phyloP scores from a whole-genome alignment of 495 filamentous ascomycete genomes.

The Lasiosphaeria miniovina region DNA sequence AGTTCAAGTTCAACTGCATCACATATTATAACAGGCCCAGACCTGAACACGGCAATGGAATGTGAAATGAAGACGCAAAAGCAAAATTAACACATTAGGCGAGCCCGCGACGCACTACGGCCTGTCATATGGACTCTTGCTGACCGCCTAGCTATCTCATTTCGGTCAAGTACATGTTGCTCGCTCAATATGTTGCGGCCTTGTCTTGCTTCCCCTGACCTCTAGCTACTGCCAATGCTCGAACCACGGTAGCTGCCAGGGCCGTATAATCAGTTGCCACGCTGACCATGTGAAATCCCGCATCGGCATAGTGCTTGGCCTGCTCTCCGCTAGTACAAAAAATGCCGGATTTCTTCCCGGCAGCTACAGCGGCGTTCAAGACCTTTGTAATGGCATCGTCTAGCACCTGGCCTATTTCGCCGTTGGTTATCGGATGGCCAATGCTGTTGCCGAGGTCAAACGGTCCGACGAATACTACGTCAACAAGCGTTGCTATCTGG shows the following conservation, averaged over 20 bases:
- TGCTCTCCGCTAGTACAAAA: conserved; percentile 69
- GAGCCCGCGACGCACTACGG: background rate
- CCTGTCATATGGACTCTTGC: background rate
- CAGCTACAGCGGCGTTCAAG: conserved; percentile 56
- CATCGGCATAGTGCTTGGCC: conserved; percentile 58
- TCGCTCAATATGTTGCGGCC: conserved; percentile 31
- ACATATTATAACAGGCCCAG: background rate
- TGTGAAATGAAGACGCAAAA: background rate
- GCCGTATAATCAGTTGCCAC: conserved; percentile 59
- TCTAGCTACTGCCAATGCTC: conserved; percentile 44
- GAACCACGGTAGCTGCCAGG: conserved; percentile 45
- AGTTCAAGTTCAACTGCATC: no score
- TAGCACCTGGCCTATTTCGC: conserved; percentile 61
- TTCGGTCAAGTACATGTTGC: conserved; percentile 1
- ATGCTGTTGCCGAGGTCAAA: conserved; percentile 76
- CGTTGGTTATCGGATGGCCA: conserved; percentile 63
- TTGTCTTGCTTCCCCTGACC: conserved; percentile 35
- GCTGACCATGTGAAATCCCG: conserved; percentile 77
- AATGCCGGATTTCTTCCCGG: conserved; percentile 75
- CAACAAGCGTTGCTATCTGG: conserved; percentile 70
- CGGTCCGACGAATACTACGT: conserved; percentile 76
- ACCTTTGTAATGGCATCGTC: conserved; percentile 65
- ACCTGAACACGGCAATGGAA: no score
- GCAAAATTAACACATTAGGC: background rate
- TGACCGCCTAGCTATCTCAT: background rate